phyloP scores from a whole-genome alignment of 768 basidiomycete genomes.

The Rhizopogon roseolus region DNA sequence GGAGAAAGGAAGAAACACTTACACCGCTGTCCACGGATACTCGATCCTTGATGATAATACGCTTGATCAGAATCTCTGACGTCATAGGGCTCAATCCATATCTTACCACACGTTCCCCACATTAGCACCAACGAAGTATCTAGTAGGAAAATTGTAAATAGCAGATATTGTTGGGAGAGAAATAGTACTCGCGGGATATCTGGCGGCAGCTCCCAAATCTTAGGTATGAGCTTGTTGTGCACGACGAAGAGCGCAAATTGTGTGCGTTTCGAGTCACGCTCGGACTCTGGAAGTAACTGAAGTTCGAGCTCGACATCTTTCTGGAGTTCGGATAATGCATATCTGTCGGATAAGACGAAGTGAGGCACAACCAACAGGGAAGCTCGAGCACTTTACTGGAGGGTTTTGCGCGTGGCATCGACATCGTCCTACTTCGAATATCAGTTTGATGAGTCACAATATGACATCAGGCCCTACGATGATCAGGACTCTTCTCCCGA shows the following conservation, averaged over 20 bases:
- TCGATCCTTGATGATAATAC: constrained; percentile 51
- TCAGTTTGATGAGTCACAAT: constrained; percentile 7
- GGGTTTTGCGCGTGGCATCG: constrained; percentile 84
- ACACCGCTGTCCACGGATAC: constrained; percentile 82
- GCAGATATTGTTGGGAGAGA: background rate
- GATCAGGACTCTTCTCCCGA: constrained; percentile 80
- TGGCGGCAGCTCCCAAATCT: constrained; percentile 68
- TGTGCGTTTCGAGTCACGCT: constrained; percentile 71
- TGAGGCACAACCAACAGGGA: background rate
- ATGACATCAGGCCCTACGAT: constrained; percentile 49
- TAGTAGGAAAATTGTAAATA: constrained; percentile 15
- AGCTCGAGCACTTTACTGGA: constrained; percentile 53
- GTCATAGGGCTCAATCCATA: background rate
- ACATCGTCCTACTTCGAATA: constrained; percentile 64
- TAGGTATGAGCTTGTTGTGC: constrained; percentile 89
- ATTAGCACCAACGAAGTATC: constrained; percentile 84
- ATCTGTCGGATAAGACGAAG: constrained; percentile 42
- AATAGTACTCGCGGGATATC: constrained; percentile 51
- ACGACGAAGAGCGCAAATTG: constrained; percentile 93
- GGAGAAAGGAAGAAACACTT: constrained; percentile 21
- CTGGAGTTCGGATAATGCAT: constrained; percentile 84
- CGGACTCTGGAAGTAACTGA: constrained; percentile 59
- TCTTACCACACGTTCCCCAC: constrained; percentile 68
- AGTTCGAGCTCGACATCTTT: constrained; percentile 82
- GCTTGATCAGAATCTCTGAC: constrained; percentile 9